Evolutionary conservation across 1,284 basidiomycete genomes (phyloP).

Genomic region (Blastosporella zonata): DNA sequence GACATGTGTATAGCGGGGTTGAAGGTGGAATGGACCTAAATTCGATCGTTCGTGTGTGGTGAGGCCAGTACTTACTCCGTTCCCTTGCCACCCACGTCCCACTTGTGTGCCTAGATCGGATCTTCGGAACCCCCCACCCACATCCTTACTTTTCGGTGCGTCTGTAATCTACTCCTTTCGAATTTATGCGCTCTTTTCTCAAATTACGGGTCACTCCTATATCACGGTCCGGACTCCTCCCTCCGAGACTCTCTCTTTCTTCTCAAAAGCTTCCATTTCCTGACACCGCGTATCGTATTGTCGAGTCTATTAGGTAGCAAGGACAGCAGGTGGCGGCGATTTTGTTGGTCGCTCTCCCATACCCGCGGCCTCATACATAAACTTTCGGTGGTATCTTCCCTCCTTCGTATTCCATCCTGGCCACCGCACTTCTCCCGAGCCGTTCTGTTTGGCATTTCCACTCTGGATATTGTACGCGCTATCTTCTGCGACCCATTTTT

Average conservation of each 20-base stretch:
- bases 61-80: conserved; percentile 15
- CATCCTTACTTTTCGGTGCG: conserved; percentile 22
- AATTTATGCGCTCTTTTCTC: conserved; percentile 16
- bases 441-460: conserved; percentile 19
- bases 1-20: conserved; percentile 1
- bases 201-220: conserved; percentile 15
- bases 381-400: conserved; percentile 2
- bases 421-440: conserved; percentile 13
- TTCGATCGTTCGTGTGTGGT: conserved; percentile 6
- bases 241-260: conserved; percentile 8
- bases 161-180: conserved; percentile 13
- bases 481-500: neutral
- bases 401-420: conserved; percentile 16
- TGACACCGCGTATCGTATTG: neutral
- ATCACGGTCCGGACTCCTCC: conserved; percentile 10
- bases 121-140: conserved; percentile 22
- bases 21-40: conserved; percentile 7
- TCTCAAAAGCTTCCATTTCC: conserved; percentile 5
- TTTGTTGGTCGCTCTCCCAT: neutral
- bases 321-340: neutral
- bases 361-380: conserved; percentile 1
- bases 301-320: neutral
- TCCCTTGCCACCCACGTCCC: conserved; percentile 24
- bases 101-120: conserved; percentile 32
- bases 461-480: conserved; percentile 12